Conservation (phyloP, 2,329 filamentous ascomycete species). For the Pestalotiopsis fici region DNA sequence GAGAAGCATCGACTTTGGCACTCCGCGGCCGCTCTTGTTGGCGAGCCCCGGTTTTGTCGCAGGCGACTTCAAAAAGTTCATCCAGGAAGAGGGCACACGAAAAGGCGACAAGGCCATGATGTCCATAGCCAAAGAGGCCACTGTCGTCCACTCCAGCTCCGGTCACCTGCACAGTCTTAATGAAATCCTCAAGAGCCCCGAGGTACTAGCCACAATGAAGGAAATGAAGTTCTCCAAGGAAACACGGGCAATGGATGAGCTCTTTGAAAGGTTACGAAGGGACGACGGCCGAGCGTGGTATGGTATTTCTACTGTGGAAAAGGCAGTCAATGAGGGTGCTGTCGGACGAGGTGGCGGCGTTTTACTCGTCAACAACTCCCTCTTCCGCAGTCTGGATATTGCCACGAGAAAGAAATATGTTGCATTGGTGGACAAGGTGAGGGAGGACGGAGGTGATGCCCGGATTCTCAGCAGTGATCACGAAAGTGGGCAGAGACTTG, state of each 20-base stretch:
- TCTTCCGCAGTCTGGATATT: conserved; percentile 85
- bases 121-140: conserved; percentile 60
- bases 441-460: conserved; percentile 82
- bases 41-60: conserved; percentile 91
- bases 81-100: conserved; percentile 59
- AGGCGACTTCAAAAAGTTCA: conserved; percentile 75
- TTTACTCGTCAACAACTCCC: conserved; percentile 80
- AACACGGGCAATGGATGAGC: conserved; percentile 80
- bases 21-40: conserved; percentile 73
- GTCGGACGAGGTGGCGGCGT: conserved; percentile 85
- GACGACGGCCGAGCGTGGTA: conserved; percentile 94
- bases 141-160: conserved; percentile 80
- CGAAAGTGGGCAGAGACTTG: conserved; percentile 85
- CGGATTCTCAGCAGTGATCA: conserved; percentile 90
- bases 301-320: conserved; percentile 78
- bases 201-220: conserved; percentile 75
- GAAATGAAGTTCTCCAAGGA: conserved; percentile 89
- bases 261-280: conserved; percentile 74
- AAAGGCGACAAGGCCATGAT: conserved; percentile 69
- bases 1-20: conserved; percentile 74
- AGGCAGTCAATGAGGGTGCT: conserved; percentile 82
- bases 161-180: conserved; percentile 86
- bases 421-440: conserved; percentile 82
- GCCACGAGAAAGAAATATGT: conserved; percentile 80
- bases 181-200: conserved; percentile 80